Evolutionary conservation across 345 rosid species (phyloP), one percentile per base, ranked within the genome.

Genomic region (Arabis alpina): DNA sequence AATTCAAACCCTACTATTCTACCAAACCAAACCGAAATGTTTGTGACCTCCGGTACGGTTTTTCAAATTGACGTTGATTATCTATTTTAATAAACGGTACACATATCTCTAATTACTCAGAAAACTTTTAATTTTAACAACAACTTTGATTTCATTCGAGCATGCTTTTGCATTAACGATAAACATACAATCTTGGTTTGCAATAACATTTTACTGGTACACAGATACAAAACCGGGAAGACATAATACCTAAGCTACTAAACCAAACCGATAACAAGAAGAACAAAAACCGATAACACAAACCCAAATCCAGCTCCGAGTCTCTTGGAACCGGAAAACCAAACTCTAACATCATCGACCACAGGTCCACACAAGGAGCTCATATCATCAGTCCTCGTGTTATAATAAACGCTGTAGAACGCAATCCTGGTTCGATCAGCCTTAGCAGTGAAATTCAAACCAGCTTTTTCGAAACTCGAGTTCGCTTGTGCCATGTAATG

Each of bases 281-380:
- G 66, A 59, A 80, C 66, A 24, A 77, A 28, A 27, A 58, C 71
- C 80, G 72, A 82, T 45, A 81, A 15, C 27, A 60, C 76, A 40
- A 81, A 27, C 47, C 78, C 84, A 4, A 83, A 39, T 14, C 80
- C 74, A 9, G 79, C 74, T 4, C 76, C 75, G n/a, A 67, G n/a
- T 36, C 59, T 82, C 13, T 71, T 14, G 4, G 87, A 80, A 27
- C 78, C 80, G 0, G 96, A 83, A 71, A 80, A 85, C 97, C 96
- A 89, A 10, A 94, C 97, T 66, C 86, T 76, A 9, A 94, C 83
- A 49, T 91, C 88, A n/a, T 94, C 99, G 58, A 94, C 82, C 68
- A 94, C 99, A 2, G 99, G 99, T 55, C 99, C 99, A 10, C 99
- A 94, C 19, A 94, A 70, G 2, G 99, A 94, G 83, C 97, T 91